A percentile compares a stretch with the other conserved stretches of the same genome.
These are phyloP conservation scores for Suillus placidus DNA, from an alignment of 768 basidiomycete species.

Conservation along the genomic window DNA sequence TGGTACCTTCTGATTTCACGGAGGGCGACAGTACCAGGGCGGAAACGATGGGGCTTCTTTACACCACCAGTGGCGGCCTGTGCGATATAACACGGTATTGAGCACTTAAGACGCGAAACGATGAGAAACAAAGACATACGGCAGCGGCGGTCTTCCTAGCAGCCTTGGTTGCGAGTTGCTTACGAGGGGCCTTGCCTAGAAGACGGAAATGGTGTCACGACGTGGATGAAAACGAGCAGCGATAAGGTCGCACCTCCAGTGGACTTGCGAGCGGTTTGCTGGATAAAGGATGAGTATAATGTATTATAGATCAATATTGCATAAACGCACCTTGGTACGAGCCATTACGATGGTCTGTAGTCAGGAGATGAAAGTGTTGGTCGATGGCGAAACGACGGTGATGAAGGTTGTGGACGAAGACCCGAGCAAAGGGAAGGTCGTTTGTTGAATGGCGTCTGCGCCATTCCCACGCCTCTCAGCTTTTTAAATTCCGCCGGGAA, in stretches of 20 bases:
- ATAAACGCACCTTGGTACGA: conserved; percentile 73
- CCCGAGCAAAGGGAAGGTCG: conserved; percentile 8
- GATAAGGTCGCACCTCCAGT: conserved; percentile 78
- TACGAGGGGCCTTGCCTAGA: conserved; percentile 86
- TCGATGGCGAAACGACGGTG: not conserved
- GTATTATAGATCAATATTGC: not conserved
- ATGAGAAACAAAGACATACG: conserved; percentile 42
- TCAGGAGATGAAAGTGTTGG: conserved; percentile 5
- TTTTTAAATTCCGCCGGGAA: conserved; percentile 30
- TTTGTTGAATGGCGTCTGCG: conserved; percentile 21
- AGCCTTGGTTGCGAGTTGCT: conserved; percentile 95
- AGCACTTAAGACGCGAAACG: conserved; percentile 5
- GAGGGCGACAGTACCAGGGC: conserved; percentile 97
- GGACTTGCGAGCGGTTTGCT: conserved; percentile 99
- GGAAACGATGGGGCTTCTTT: conserved; percentile 99
- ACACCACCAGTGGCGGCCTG: conserved; percentile 91
- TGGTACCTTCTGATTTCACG: conserved; percentile 99
- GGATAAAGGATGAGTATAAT: conserved; percentile 16
- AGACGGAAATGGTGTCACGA: conserved; percentile 26
- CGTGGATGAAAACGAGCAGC: conserved; percentile 15
- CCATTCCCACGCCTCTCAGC: conserved; percentile 33
- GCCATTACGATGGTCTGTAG: conserved; percentile 55
- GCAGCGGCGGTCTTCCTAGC: conserved; percentile 83
- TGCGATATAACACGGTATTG: conserved; percentile 7
- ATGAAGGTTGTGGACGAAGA: conserved; percentile 16